Percentiles rank a stretch among this genome's conserved stretches.
These are phyloP conservation scores for Epichloe coenophiala DNA, from an alignment of 2,329 filamentous ascomycete species.

Conservation along the genomic window DNA sequence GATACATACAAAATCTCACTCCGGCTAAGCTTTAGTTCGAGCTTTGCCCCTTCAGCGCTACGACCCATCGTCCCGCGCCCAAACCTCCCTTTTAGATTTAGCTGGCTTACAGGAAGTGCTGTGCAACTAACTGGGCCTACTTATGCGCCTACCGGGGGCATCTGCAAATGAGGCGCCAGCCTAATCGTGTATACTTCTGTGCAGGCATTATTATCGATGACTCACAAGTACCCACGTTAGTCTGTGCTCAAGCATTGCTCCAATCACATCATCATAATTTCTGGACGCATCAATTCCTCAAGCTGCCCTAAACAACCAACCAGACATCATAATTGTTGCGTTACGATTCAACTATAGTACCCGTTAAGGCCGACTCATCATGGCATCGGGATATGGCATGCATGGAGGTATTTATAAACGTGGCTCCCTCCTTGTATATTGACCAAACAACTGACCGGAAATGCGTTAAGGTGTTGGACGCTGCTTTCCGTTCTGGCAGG, in stretches of 20 bases:
- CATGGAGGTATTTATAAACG: conserved; percentile 50
- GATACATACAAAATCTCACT: background rate
- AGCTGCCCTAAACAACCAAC: background rate
- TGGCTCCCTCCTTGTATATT: background rate
- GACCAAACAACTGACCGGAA: conserved; percentile 11
- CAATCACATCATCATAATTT: background rate
- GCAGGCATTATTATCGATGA: background rate
- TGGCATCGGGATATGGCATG: conserved; percentile 76
- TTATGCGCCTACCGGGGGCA: background rate
- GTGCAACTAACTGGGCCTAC: background rate
- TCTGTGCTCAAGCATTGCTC: background rate
- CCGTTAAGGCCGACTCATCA: conserved; percentile 24
- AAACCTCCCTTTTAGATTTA: background rate
- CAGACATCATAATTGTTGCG: background rate
- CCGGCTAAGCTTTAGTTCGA: background rate
- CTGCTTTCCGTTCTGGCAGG: conserved; percentile 99
- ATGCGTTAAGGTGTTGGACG: conserved; percentile 43
- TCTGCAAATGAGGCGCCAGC: too few species aligned
- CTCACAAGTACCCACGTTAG: background rate
- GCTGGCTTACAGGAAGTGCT: background rate
- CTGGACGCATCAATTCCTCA: background rate
- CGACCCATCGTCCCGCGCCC: background rate
- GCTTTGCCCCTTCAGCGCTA: background rate
- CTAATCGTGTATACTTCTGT: background rate
- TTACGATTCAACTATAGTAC: background rate